Evolutionary conservation across 2,329 filamentous ascomycete species (phyloP), one percentile per base, ranked within the genome.

Genomic region (Coniosporium tulheliwenetii): DNA sequence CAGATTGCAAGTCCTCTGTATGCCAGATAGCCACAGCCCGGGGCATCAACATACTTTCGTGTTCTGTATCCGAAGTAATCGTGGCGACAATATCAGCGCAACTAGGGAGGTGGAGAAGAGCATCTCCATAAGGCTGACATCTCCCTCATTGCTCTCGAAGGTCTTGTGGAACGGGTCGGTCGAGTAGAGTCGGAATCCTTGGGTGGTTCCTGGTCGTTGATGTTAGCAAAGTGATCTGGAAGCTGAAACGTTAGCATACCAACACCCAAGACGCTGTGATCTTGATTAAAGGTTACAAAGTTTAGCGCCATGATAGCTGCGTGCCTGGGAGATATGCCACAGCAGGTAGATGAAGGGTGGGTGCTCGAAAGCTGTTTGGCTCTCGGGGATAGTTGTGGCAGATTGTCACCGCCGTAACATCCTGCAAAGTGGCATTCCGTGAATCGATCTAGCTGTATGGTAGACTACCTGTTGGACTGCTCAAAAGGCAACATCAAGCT

Each of bases 261-360:
- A 52, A 98, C 87, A 66, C 89, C 89, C 48, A 98, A 73, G 62
- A 89, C 89, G 72, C 84, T 93, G 68, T 94, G 86, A 69, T 98
- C 91, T 70, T 98, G 91, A 64, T 98, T 98, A 65, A 96, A 98
- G 35, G 89, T 95, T 54, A 98, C 85, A 65, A 93, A 98, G 64
- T 98, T 98, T 69, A 96, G 85, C 38, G 78, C 65, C 79, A 85
- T 85, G 45, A 26, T 26, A 26, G 19, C 19, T 26, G 19, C 19
- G 19, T 26, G 19, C 57, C 71, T 47, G 45, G 9, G 12, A 42
- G 36, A 16, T 32, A 26, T 29, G 38, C 13, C 30, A 14, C 29
- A 33, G 8, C 41, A 31, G 29, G 9, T 1, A 14, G 12, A 26
- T 26, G 19, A 26, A 26, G 7, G 19, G 19, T 26, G 19, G 19